Evolutionary conservation across 208 protist genomes (phyloP).

Genomic region (Leishmania guyanensis): DNA sequence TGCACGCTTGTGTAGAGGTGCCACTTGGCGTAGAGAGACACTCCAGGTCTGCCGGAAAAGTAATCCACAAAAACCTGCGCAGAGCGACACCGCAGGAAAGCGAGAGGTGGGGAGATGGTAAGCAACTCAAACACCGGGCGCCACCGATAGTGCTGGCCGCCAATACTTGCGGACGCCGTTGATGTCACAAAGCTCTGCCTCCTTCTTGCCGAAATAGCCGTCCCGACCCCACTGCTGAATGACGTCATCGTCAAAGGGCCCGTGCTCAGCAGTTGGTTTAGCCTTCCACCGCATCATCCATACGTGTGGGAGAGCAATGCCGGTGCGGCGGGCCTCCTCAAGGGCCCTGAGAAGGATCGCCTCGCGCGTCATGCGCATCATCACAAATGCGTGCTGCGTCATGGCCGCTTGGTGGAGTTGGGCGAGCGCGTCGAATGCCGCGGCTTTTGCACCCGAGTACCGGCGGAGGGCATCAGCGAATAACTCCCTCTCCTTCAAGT

Average conservation of each 20-base stretch:
- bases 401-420: conserved; percentile 31
- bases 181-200: conserved; percentile 36
- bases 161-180: conserved; percentile 19
- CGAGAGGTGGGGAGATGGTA: neutral
- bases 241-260: conserved; percentile 31
- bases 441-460: conserved; percentile 13
- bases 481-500: conserved; percentile 32
- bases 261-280: conserved; percentile 27
- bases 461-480: conserved; percentile 33
- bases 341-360: conserved; percentile 37
- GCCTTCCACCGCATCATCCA: conserved; percentile 45
- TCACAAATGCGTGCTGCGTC: conserved; percentile 37
- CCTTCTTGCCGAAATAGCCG: conserved; percentile 44
- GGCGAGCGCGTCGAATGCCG: conserved; percentile 23
- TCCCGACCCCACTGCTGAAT: conserved; percentile 33
- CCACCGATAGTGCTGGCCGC: conserved; percentile 13
- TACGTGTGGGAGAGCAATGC: conserved; percentile 13
- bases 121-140: neutral
- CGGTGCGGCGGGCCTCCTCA: conserved; percentile 17
- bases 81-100: neutral
- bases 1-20: neutral
- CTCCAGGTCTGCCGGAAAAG: neutral
- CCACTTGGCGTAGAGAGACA: neutral
- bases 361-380: conserved; percentile 45
- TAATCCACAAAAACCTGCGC: neutral